Evolutionary conservation across 305 asterid species (phyloP).

Genomic region (Fraxinus albicans): DNA sequence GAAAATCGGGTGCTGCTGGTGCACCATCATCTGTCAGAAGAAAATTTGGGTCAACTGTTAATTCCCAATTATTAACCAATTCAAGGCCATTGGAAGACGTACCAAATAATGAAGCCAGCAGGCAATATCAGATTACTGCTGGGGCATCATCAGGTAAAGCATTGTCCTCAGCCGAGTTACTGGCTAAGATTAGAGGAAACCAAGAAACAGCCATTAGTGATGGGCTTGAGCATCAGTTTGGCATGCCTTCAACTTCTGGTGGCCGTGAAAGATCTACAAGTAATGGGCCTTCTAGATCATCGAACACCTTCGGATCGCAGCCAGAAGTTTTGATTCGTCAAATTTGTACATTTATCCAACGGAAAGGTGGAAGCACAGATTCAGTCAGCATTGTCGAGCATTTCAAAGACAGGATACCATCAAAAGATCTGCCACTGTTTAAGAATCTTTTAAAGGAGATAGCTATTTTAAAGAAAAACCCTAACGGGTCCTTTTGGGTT

Average conservation of each 20-base stretch:
- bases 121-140: conserved; percentile 49
- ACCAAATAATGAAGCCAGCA: conserved; percentile 28
- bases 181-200: conserved; percentile 68
- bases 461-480: conserved; percentile 65
- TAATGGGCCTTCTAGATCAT: conserved; percentile 38
- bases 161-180: conserved; percentile 74
- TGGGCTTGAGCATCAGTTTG: conserved; percentile 75
- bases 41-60: conserved; percentile 79
- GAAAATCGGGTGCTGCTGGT: conserved; percentile 92
- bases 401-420: conserved; percentile 75
- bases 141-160: conserved; percentile 90
- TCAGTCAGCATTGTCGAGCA: conserved; percentile 71
- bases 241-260: conserved; percentile 38
- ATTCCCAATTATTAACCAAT: conserved; percentile 44
- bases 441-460: conserved; percentile 90
- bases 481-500: conserved; percentile 74
- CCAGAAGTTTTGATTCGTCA: conserved; percentile 91
- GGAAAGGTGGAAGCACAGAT: conserved; percentile 65
- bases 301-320: conserved; percentile 41
- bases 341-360: conserved; percentile 82
- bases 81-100: conserved; percentile 42
- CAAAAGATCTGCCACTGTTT: conserved; percentile 80
- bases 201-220: conserved; percentile 63
- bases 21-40: conserved; percentile 70
- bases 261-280: conserved; percentile 34